Conservation (phyloP, 306 rosid genomes). For the Cicer cuneatum region DNA sequence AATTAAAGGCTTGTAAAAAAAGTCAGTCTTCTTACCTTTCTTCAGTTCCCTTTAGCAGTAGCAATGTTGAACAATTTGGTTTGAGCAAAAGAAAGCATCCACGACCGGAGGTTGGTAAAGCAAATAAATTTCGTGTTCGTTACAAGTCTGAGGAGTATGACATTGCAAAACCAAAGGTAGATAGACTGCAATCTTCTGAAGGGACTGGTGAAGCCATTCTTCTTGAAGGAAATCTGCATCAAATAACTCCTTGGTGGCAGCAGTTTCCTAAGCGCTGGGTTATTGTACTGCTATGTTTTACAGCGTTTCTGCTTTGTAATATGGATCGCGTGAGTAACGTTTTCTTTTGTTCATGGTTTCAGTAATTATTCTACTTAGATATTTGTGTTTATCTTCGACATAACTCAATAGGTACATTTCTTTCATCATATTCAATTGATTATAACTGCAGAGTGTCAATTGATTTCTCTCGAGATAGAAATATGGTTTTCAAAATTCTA, state of each 20-base stretch:
- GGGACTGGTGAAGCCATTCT: conserved; percentile 76
- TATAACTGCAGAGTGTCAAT: not conserved
- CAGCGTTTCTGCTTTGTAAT: conserved; percentile 89
- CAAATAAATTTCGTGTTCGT: conserved; percentile 53
- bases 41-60: conserved; percentile 46
- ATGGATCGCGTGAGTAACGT: conserved; percentile 93
- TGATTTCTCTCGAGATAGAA: not conserved
- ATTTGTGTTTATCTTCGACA: conserved; percentile 1
- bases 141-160: conserved; percentile 82
- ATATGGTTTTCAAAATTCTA: not conserved
- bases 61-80: conserved; percentile 46
- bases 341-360: conserved; percentile 27
- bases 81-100: conserved; percentile 45
- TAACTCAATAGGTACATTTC: not conserved
- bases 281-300: conserved; percentile 87
- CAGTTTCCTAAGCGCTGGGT: conserved; percentile 91
- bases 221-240: conserved; percentile 54
- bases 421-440: conserved; percentile 15
- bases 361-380: not conserved
- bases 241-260: conserved; percentile 71
- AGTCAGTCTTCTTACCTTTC: conserved; percentile 48
- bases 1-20: conserved; percentile 50
- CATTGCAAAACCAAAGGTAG: conserved; percentile 56
- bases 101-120: conserved; percentile 50
- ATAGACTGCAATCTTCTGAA: conserved; percentile 60